These are phyloP conservation scores for Solanum virginianum DNA, from an alignment of 257 asterid genomes.

Conservation along the genomic window DNA sequence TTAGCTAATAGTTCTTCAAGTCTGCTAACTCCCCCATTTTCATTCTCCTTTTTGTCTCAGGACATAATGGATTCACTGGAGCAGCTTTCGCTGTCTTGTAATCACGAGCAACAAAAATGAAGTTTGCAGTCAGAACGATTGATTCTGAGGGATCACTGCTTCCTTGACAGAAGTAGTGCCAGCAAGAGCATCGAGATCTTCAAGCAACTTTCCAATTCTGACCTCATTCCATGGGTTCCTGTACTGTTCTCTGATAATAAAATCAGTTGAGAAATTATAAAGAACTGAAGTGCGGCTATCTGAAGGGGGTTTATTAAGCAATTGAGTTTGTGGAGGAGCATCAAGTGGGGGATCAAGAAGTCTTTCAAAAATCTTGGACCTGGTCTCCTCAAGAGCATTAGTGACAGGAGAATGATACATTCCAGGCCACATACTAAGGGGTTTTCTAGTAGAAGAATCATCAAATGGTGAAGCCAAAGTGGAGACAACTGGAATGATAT, in stretches of 20 bases:
- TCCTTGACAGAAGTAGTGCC: too few relatives aligned
- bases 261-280: conserved; percentile 65
- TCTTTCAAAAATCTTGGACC: conserved; percentile 73
- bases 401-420: conserved; percentile 98
- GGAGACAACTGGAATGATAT: conserved; percentile 55
- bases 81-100: conserved; percentile 82
- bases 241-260: conserved; percentile 76
- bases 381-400: conserved; percentile 81
- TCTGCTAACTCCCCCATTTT: conserved; percentile 46
- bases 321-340: conserved; percentile 85
- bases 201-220: conserved; percentile 95
- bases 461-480: conserved; percentile 48
- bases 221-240: conserved; percentile 98
- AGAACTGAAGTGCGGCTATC: conserved; percentile 58
- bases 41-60: conserved; percentile 47
- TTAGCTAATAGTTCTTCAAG: conserved; percentile 53
- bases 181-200: too few relatives aligned
- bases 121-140: too few relatives aligned
- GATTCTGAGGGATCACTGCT: too few relatives aligned
- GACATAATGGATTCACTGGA: conserved; percentile 53
- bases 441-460: conserved; percentile 27
- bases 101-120: conserved; percentile 98
- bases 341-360: conserved; percentile 92
- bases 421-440: conserved; percentile 90
- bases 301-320: conserved; percentile 51